Base-by-base conservation (phyloP, 2,329 filamentous ascomycete genomes). In the Diplodia seriata region DNA sequence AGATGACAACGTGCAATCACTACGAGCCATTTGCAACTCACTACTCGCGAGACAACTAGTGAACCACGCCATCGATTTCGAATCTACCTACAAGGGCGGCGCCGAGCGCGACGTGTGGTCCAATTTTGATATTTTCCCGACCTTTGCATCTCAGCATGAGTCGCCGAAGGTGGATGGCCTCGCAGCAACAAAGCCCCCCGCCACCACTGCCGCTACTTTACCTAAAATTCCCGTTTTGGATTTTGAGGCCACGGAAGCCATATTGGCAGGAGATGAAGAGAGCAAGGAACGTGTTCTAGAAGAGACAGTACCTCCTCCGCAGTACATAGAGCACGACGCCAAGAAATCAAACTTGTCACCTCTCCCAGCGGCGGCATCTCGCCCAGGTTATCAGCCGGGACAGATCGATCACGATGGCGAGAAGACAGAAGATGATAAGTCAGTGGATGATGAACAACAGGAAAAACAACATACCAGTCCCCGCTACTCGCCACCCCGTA, bases 41-140 rank as follows among this genome's bases (percentile, higher is more conserved):
- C n/a, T 63, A 6, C 11, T n/a, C 12, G 20, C 43, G 12, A 20
- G 20, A 9, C 6, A 51, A n/a, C 6, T 63, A 43, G 12, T 38
- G 18, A 63, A 23, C 18, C 40, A 63, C 43, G n/a, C 8, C n/a
- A 50, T 63, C 15, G 59, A 23, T 8, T 51, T 63, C 15, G 29
- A 36, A 23, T 36, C 43, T 1, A 20, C 36, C 9, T 63, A 63
- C 29, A 50, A 20, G 12, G 29, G n/a, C 14, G 59, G 59, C 18
- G 59, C 43, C 8, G 43, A 63, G 11, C 31, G n/a, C 8, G 20
- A 63, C 36, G 59, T 20, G 3, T 63, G 59, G 59, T n/a, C 26
- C 20, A 63, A 63, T 26, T 63, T 51, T 12, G 43, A 51, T 12
- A 33, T 63, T 7, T 57, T 33, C 51, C n/a, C 33, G 20, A 7